These are phyloP conservation scores for Liriodendron chinense DNA, from an alignment of 164 flowering plant species.

Conservation along the genomic window DNA sequence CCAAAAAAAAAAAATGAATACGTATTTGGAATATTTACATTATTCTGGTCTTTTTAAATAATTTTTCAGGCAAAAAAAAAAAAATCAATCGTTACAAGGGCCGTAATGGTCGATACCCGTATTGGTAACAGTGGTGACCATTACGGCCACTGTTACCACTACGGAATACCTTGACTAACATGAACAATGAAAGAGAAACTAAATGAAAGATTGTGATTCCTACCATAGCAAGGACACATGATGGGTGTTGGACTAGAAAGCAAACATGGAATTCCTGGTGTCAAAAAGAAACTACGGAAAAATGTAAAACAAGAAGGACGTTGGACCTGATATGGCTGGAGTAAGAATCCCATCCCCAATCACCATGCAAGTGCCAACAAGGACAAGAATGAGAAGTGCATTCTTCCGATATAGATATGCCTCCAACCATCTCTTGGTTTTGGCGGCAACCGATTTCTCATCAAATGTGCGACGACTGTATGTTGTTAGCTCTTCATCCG, in stretches of 20 bases:
- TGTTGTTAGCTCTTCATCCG: constrained; percentile 90
- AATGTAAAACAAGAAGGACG: background rate
- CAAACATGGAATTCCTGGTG: background rate
- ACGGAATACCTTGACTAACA: too few species aligned
- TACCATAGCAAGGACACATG: background rate
- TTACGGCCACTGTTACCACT: too few species aligned
- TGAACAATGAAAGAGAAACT: background rate
- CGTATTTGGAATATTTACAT: too few species aligned
- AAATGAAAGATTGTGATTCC: background rate
- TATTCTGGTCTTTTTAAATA: too few species aligned
- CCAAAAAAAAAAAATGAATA: too few species aligned
- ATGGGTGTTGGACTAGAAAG: background rate
- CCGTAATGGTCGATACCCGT: too few species aligned
- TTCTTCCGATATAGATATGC: constrained; percentile 45
- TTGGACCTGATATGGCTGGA: constrained; percentile 88
- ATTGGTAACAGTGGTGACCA: too few species aligned
- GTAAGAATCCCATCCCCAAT: constrained; percentile 98
- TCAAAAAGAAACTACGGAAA: background rate
- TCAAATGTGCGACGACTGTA: constrained; percentile 68
- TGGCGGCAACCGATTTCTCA: constrained; percentile 87
- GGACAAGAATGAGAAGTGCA: constrained; percentile 76
- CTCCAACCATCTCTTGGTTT: constrained; percentile 88
- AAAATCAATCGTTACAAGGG: too few species aligned
- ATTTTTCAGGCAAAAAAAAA: too few species aligned
- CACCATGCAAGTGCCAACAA: constrained; percentile 93